A percentile compares a stretch with the other conserved stretches of the same genome.
Conservation (phyloP, 306 rosid genomes). For the Abrus precatorius region DNA sequence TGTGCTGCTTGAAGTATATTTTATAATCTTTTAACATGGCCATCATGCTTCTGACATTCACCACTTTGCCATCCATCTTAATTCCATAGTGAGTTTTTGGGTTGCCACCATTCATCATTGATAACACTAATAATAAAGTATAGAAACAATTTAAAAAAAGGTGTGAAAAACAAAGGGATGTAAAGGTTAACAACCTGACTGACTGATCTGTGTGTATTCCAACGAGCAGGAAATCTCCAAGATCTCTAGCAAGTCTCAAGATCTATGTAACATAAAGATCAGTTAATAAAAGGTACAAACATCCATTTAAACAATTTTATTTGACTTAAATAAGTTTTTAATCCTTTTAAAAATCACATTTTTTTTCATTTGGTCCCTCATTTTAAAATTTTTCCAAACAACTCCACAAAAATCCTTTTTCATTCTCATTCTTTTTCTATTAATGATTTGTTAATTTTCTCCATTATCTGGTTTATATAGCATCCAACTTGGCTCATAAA, state of each 20-base stretch:
- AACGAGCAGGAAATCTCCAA: slow-evolving; percentile 97
- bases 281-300: slow-evolving; percentile 31
- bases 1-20: neutral
- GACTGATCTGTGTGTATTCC: slow-evolving; percentile 97
- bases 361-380: no score
- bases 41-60: slow-evolving; percentile 9
- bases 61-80: slow-evolving; percentile 18
- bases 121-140: neutral
- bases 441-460: no score
- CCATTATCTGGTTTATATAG: no score
- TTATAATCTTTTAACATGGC: neutral
- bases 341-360: no score
- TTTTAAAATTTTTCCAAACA: no score
- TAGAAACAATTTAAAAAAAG: slow-evolving; percentile 4
- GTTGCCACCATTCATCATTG: neutral
- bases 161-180: slow-evolving; percentile 28
- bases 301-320: slow-evolving; percentile 27
- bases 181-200: slow-evolving; percentile 67
- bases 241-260: slow-evolving; percentile 85
- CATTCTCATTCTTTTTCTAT: no score
- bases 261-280: slow-evolving; percentile 61
- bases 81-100: neutral
- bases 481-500: no score
- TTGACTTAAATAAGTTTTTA: no score
- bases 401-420: no score